These are phyloP conservation scores for Fonsecaea multimorphosa DNA, from an alignment of 2,329 filamentous ascomycete species.

Conservation along the genomic window DNA sequence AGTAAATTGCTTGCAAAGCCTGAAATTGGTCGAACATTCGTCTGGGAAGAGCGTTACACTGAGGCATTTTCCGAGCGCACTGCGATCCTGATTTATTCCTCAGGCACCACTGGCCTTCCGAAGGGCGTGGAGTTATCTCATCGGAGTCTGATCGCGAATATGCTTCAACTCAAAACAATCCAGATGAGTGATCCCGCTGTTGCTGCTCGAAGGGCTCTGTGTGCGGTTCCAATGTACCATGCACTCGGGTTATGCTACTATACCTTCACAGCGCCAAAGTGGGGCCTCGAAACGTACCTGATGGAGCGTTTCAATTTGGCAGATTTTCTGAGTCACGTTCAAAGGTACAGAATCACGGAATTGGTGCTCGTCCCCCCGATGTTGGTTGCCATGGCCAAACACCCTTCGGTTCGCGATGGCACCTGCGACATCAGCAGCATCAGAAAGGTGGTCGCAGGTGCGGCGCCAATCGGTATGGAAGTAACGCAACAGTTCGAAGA, in stretches of 20 bases:
- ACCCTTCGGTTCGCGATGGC: conserved; percentile 61
- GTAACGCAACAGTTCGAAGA: conserved; percentile 50
- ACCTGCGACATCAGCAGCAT: conserved; percentile 54
- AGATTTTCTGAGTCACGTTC: conserved; percentile 49
- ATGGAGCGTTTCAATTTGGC: conserved; percentile 49
- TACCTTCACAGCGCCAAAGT: conserved; percentile 59
- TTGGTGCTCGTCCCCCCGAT: conserved; percentile 57
- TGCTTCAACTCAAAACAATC: conserved; percentile 25
- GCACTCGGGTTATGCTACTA: conserved; percentile 26
- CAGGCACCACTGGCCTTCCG: conserved; percentile 67
- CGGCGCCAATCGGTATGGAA: conserved; percentile 55
- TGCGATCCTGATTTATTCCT: conserved; percentile 59
- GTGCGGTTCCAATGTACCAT: conserved; percentile 30
- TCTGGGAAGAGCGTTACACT: conserved; percentile 63
- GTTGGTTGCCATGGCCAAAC: conserved; percentile 42
- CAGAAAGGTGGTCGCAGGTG: conserved; percentile 54
- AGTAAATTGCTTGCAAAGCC: conserved; percentile 62
- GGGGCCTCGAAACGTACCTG: conserved; percentile 72
- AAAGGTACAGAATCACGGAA: conserved; percentile 55
- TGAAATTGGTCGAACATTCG: conserved; percentile 62
- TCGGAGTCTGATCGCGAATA: conserved; percentile 38
- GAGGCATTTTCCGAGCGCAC: conserved; percentile 55
- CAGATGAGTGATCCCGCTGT: conserved; percentile 15
- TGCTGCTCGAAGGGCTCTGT: conserved; percentile 6
- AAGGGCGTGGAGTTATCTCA: conserved; percentile 66